Conservation (phyloP, 768 basidiomycete species). For the Leucosporidium scottii region DNA sequence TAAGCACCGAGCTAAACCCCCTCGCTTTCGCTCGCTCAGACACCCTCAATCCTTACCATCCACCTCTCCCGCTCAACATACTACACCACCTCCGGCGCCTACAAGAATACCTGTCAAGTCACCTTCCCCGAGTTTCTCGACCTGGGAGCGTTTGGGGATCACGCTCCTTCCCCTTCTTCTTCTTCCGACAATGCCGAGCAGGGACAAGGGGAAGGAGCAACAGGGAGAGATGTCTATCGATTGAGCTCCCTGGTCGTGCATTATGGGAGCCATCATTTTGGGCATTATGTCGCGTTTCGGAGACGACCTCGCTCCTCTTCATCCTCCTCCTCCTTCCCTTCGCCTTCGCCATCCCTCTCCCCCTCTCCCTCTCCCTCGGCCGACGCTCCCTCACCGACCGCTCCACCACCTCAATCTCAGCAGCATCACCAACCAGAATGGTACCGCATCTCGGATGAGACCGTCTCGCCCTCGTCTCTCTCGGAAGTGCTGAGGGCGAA, state of each 20-base stretch:
- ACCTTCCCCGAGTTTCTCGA: conserved; percentile 82
- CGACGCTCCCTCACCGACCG: not conserved
- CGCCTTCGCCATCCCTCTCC: conserved; percentile 35
- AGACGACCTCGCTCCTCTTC: conserved; percentile 41
- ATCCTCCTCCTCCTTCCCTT: not conserved
- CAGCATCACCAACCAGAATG: conserved; percentile 45
- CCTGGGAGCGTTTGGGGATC: conserved; percentile 78
- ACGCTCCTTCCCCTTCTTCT: conserved; percentile 62
- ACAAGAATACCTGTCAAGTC: conserved; percentile 78
- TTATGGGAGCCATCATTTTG: conserved; percentile 84
- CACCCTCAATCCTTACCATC: conserved; percentile 75
- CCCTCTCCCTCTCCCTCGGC: not conserved
- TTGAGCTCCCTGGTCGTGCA: conserved; percentile 82
- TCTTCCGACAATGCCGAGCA: conserved; percentile 47
- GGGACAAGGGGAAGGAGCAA: conserved; percentile 49
- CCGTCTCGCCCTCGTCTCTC: conserved; percentile 66
- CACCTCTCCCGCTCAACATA: conserved; percentile 77
- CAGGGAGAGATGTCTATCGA: conserved; percentile 62
- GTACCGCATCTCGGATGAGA: conserved; percentile 81
- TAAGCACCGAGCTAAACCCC: not conserved
- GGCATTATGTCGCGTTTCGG: conserved; percentile 88
- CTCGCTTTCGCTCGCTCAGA: conserved; percentile 46
- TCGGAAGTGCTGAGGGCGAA: conserved; percentile 68
- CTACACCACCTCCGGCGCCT: conserved; percentile 46
- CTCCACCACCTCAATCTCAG: not conserved